phyloP scores from a whole-genome alignment of 768 basidiomycete genomes.

The Terana coerulea region DNA sequence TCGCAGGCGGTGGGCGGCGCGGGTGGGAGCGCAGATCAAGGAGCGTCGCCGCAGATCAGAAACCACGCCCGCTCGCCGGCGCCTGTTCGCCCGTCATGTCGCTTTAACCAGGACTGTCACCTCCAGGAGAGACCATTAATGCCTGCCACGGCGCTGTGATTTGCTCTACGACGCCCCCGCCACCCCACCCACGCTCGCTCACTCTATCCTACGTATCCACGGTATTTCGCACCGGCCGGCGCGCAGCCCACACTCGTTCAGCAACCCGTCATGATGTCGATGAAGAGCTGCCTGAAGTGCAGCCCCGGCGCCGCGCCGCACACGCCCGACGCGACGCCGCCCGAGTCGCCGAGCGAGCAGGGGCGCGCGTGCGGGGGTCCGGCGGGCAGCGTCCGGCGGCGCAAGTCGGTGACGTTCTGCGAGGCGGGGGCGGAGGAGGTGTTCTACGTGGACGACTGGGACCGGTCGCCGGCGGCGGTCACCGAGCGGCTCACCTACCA shows the following conservation, averaged over 20 bases:
- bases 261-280: conserved; percentile 4
- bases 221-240: too few relatives aligned
- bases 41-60: background rate
- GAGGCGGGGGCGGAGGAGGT: conserved; percentile 18
- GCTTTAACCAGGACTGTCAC: conserved; percentile 13
- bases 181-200: too few relatives aligned
- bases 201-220: too few relatives aligned
- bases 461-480: conserved; percentile 18
- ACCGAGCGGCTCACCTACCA: conserved; percentile 16
- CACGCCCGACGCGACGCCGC: background rate
- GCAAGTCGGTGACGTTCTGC: conserved; percentile 18
- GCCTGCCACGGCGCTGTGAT: conserved; percentile 5
- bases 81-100: conserved; percentile 2
- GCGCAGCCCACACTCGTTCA: conserved; percentile 9
- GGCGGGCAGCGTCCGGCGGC: background rate
- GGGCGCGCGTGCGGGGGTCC: background rate
- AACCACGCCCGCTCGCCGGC: background rate
- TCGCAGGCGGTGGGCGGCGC: background rate
- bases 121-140: conserved; percentile 13
- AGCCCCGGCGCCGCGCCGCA: conserved; percentile 5
- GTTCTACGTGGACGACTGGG: conserved; percentile 22
- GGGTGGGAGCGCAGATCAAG: background rate
- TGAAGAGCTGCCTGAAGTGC: conserved; percentile 20
- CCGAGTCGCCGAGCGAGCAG: conserved; percentile 5
- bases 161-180: too few relatives aligned